Conservation (phyloP, 2,329 filamentous ascomycete genomes). For the Pestalotiopsis sp. region DNA sequence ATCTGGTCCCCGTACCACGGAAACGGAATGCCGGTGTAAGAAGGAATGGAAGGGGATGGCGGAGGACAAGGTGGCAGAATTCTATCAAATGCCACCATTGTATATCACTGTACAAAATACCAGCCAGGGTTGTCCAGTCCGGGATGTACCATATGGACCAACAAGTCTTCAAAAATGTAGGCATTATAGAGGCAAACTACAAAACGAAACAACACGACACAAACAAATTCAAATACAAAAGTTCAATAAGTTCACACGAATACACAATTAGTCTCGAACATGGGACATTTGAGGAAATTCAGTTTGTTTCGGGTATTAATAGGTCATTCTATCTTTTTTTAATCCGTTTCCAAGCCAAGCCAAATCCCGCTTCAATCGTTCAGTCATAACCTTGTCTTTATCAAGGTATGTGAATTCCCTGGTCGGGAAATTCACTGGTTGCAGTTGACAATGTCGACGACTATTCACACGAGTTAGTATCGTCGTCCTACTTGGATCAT, state of each 20-base stretch:
- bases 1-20: conserved; percentile 73
- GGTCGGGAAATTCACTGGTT: conserved; percentile 38
- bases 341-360: conserved; percentile 2
- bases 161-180: neutral
- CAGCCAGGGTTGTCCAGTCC: neutral
- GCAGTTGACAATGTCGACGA: conserved; percentile 59
- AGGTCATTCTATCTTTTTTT: conserved; percentile 9
- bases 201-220: neutral
- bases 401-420: neutral
- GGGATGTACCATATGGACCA: neutral
- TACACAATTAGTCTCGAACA: neutral
- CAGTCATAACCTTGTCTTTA: neutral
- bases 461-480: conserved; percentile 28
- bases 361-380: conserved; percentile 1
- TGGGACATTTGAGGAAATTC: neutral
- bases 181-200: neutral
- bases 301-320: conserved; percentile 1
- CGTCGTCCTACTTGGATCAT: neutral
- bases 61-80: conserved; percentile 9
- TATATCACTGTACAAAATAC: conserved; percentile 10
- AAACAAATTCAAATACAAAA: neutral
- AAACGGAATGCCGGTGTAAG: conserved; percentile 53
- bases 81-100: neutral
- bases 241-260: neutral
- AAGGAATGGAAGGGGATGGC: neutral